Conservation (phyloP, 78 protist genomes). For the Tieghemostelium lacteum region DNA sequence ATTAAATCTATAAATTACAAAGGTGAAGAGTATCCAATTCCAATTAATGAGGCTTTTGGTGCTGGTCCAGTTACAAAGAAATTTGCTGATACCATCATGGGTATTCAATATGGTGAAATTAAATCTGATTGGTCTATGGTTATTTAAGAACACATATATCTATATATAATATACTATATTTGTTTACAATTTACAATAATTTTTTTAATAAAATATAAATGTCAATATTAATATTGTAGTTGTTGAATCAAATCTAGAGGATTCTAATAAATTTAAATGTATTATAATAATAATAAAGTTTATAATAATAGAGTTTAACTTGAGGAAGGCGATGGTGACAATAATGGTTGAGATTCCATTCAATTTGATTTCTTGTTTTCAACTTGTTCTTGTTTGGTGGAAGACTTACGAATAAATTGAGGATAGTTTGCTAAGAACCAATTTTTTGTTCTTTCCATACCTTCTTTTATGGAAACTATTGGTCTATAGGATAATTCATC, state of each 20-base stretch:
- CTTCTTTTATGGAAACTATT: conserved; percentile 65
- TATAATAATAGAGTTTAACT: too few species aligned
- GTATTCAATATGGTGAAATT: conserved; percentile 91
- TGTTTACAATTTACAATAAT: too few species aligned
- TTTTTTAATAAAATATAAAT: too few species aligned
- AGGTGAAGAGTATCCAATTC: conserved; percentile 85
- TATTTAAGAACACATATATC: conserved; percentile 45
- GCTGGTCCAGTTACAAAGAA: conserved; percentile 83
- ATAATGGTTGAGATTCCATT: too few species aligned
- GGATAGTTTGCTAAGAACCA: conserved; percentile 58
- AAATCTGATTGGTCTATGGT: conserved; percentile 86
- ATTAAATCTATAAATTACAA: conserved; percentile 86
- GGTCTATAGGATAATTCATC: conserved; percentile 65
- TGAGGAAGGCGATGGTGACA: too few species aligned
- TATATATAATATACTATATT: too few species aligned
- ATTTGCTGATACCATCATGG: conserved; percentile 71
- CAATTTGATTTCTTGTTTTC: too few species aligned
- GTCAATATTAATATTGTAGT: too few species aligned
- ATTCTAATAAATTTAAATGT: too few species aligned
- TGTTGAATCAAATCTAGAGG: too few species aligned
- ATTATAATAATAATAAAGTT: too few species aligned
- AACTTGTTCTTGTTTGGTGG: too few species aligned
- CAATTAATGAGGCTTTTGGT: conserved; percentile 57
- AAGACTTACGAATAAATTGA: conserved; percentile 3
- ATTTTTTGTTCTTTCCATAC: conserved; percentile 54